Conservation (phyloP, 306 rosid genomes). For the barrel medic (Medicago truncatula) region MtrunA17r5.0-ANR NC_053043.1:110001-110500, state of each 20-base stretch:
- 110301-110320: constrained; percentile 64
- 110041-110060: constrained; percentile 61
- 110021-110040: constrained; percentile 81
- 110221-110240: constrained; percentile 57
- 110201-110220: constrained; percentile 66
- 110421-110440: constrained; percentile 78
- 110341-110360: constrained; percentile 61
- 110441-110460: constrained; percentile 96
- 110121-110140: constrained; percentile 64
- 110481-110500: constrained; percentile 86
- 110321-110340: constrained; percentile 53
- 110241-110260: constrained; percentile 68
- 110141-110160: constrained; percentile 71
- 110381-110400: constrained; percentile 81
- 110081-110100: constrained; percentile 69
- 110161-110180: constrained; percentile 68
- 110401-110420: constrained; percentile 87
- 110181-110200: constrained; percentile 75
- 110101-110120: constrained; percentile 66
- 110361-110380: constrained; percentile 62
- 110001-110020: constrained; percentile 23
- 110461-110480: constrained; percentile 78
- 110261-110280: constrained; percentile 88
- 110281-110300: constrained; percentile 84
- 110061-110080: constrained; percentile 69